These are phyloP conservation scores for Dactylonectria estremocensis DNA, from an alignment of 2,329 filamentous ascomycete species.

Conservation along the genomic window DNA sequence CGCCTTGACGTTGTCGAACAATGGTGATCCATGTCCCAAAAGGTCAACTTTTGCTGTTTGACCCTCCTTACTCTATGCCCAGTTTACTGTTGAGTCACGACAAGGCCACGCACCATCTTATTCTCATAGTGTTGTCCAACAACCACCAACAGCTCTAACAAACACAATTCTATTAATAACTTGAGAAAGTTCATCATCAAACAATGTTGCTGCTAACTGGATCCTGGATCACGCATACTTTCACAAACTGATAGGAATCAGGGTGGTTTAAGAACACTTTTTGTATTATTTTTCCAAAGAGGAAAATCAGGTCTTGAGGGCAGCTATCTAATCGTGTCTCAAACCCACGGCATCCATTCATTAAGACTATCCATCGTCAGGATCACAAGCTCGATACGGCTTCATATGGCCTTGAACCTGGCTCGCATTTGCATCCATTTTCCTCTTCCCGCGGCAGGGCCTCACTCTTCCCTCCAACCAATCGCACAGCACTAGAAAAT, in stretches of 20 bases:
- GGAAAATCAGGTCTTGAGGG: not conserved
- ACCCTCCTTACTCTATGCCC: too few species aligned
- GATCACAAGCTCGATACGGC: not conserved
- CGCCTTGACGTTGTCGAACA: not conserved
- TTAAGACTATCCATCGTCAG: not conserved
- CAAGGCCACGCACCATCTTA: too few species aligned
- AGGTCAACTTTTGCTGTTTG: too few species aligned
- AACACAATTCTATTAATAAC: too few species aligned
- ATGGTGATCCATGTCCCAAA: not conserved
- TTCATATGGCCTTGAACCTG: not conserved
- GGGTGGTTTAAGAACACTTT: not conserved
- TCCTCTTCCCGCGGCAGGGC: not conserved
- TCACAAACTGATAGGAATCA: not conserved
- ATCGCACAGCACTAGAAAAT: not conserved
- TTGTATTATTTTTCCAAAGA: constrained; percentile 3
- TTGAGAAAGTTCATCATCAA: too few species aligned
- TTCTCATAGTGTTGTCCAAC: too few species aligned
- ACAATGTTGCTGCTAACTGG: too few species aligned
- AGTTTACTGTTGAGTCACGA: too few species aligned
- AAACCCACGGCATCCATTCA: not conserved
- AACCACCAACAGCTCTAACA: too few species aligned
- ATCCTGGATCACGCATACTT: too few species aligned
- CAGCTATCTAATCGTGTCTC: not conserved
- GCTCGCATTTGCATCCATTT: not conserved
- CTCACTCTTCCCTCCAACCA: not conserved